Evolutionary conservation across 2,329 filamentous ascomycete species (phyloP), one percentile per base, ranked within the genome.

Genomic region (Fusarium palustre): DNA sequence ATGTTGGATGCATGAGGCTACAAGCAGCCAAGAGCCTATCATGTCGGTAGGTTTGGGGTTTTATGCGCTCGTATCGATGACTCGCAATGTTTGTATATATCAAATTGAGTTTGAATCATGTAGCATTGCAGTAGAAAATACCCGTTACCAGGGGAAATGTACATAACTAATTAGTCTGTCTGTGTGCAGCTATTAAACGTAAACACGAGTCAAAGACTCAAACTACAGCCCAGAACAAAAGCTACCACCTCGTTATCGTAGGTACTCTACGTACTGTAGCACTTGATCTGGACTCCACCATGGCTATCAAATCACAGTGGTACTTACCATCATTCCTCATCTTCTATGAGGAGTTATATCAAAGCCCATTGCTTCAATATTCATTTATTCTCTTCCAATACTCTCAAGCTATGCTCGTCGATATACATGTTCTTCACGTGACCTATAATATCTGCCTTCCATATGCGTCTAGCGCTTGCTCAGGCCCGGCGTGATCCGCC

Each of bases 161-260:
- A 36, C 46, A 13, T 57, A 30, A 8, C 33, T 50, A 36, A 41
- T 16, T 58, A 36, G 7, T 25, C 24, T 38, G 47, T 33, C 33
- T 50, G 12, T 50, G 18, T 50, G 48, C 48, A 39, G 33, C 16
- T 53, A 22, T 39, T 22, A 39, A 39, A 39, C 36, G n/a, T 34
- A 34, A 38, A 58, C 62, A 10, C 52, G 60, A 66, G 62, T 66
- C 61, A 66, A 65, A 47, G 62, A 56, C 62, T 65, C 61, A 65
- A 65, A 66, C 42, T 60, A 45, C 62, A 65, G 62, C 62, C 61
- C 54, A 48, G 36, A 16, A 20, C 46, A 34, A 33, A 46, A 53
- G 15, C 33, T 34, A 34, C 33, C 9, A 18, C 33, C 33, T 34
- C 33, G 33, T 16, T 34, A 34, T 31, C n/a, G 39, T 42, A 16